Conservation (phyloP, 768 basidiomycete genomes). For the Suillus cothurnatus region DNA sequence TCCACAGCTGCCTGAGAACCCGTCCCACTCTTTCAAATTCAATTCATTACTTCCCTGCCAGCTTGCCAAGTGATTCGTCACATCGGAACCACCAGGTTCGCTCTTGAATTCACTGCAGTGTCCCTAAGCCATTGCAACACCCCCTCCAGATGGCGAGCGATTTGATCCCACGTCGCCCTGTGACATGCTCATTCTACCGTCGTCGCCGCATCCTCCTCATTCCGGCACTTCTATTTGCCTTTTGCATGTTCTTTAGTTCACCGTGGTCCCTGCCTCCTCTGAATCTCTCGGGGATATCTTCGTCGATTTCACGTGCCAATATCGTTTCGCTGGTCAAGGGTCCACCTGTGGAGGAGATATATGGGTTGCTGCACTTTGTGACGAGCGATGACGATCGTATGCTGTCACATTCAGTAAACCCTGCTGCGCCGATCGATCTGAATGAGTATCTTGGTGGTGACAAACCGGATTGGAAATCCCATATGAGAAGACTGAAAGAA, state of each 20-base stretch:
- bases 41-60: neutral
- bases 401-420: slow-evolving; percentile 43
- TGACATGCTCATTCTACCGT: slow-evolving; percentile 31
- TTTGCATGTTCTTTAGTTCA: slow-evolving; percentile 40
- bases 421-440: slow-evolving; percentile 50
- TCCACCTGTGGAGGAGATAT: slow-evolving; percentile 58
- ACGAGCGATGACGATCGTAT: slow-evolving; percentile 45
- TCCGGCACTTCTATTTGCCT: slow-evolving; percentile 37
- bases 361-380: slow-evolving; percentile 69
- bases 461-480: slow-evolving; percentile 43
- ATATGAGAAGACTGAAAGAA: slow-evolving; percentile 42
- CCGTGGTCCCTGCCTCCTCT: slow-evolving; percentile 45
- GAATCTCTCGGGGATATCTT: slow-evolving; percentile 36
- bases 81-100: neutral
- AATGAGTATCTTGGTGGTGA: slow-evolving; percentile 44
- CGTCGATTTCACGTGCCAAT: slow-evolving; percentile 40
- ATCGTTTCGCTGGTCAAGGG: slow-evolving; percentile 41
- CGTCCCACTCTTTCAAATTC: neutral
- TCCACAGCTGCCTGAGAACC: neutral
- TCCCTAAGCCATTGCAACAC: neutral
- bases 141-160: neutral
- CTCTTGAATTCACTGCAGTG: neutral
- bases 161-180: neutral
- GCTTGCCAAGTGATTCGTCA: neutral
- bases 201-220: slow-evolving; percentile 50